Evolutionary conservation across 495 filamentous ascomycete species (phyloP).

Genomic region (Penicillium parvum): DNA sequence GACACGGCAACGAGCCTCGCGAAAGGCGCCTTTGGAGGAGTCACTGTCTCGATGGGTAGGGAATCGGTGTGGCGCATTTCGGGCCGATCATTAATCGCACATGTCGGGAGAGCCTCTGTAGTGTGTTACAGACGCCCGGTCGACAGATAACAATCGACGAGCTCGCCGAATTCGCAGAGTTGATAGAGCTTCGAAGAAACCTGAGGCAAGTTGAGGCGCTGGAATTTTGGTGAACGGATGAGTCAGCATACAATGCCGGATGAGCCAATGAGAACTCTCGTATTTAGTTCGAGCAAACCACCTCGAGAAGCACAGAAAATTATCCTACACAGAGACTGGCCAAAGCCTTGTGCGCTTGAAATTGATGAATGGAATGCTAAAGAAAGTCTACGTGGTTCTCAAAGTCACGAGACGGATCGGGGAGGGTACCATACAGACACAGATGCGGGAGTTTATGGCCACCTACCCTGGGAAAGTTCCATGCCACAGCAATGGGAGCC

Average conservation of each 20-base stretch:
- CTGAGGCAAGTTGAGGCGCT: constrained; percentile 1
- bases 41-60: constrained; percentile 33
- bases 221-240: constrained; percentile 18
- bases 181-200: constrained; percentile 2
- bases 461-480: constrained; percentile 10
- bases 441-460: no score
- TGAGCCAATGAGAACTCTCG: constrained; percentile 15
- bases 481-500: constrained; percentile 20
- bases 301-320: no score
- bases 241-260: constrained; percentile 17
- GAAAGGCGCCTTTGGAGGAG: constrained; percentile 29
- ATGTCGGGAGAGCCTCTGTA: constrained; percentile 10
- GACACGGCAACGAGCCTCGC: constrained; percentile 33
- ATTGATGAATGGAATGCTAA: no score
- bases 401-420: no score
- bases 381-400: no score
- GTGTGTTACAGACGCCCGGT: neutral
- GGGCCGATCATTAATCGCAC: constrained; percentile 23
- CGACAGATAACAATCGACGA: neutral
- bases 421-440: no score
- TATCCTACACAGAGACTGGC: no score
- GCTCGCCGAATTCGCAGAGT: neutral
- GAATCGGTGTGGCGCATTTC: constrained; percentile 37
- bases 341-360: no score
- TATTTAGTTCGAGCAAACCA: constrained; percentile 23